Conservation (phyloP, 1,139 yeast species). For the Diutina ranongensis region DNA sequence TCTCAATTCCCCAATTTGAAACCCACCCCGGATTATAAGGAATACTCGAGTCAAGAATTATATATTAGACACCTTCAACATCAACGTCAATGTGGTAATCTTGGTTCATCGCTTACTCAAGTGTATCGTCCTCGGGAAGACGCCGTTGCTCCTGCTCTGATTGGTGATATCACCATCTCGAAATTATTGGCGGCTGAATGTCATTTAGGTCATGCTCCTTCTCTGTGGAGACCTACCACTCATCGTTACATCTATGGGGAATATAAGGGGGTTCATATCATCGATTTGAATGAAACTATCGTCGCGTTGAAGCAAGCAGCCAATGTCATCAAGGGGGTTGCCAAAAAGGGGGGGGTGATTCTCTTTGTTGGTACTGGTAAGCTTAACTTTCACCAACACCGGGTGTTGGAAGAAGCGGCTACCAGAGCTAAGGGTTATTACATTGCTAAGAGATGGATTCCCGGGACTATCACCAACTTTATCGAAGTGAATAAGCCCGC, state of each 20-base stretch:
- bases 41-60: conserved; percentile 65
- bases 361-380: conserved; percentile 77
- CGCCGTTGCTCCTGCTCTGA: conserved; percentile 43
- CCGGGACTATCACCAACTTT: conserved; percentile 88
- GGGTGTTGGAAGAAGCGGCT: conserved; percentile 73
- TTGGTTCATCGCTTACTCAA: conserved; percentile 57
- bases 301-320: conserved; percentile 68
- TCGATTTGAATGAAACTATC: conserved; percentile 78
- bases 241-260: conserved; percentile 84
- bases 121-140: conserved; percentile 66
- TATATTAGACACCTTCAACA: conserved; percentile 57
- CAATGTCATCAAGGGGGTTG: conserved; percentile 67
- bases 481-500: conserved; percentile 68
- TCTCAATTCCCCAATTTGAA: conserved; percentile 28
- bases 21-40: conserved; percentile 33
- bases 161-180: conserved; percentile 49
- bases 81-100: conserved; percentile 31
- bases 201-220: conserved; percentile 82
- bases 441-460: conserved; percentile 82
- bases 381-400: conserved; percentile 47
- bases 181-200: conserved; percentile 85
- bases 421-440: conserved; percentile 67
- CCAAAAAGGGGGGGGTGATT: conserved; percentile 75
- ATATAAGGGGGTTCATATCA: conserved; percentile 80
- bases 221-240: conserved; percentile 72